Conservation (phyloP, 768 basidiomycete genomes). For the Exidia glandulosa region DNA sequence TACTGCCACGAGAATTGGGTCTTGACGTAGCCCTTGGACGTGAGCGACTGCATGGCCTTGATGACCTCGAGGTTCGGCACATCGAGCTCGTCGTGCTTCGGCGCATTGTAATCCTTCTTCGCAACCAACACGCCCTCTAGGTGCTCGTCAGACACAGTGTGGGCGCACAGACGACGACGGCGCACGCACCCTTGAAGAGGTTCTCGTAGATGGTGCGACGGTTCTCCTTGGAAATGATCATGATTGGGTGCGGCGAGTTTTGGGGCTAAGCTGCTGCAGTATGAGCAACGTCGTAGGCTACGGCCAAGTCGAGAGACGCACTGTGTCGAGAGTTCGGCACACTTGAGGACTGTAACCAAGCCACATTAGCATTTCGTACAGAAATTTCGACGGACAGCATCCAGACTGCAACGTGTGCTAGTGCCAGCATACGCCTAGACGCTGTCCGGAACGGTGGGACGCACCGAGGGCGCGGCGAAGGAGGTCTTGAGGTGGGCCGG, state of each 20-base stretch:
- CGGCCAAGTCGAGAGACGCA: neutral
- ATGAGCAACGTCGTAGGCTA: neutral
- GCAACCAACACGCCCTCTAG: constrained; percentile 97
- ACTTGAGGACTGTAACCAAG: neutral
- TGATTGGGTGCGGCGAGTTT: constrained; percentile 34
- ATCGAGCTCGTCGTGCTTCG: constrained; percentile 85
- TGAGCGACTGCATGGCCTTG: constrained; percentile 60
- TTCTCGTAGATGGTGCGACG: constrained; percentile 95
- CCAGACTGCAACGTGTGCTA: neutral
- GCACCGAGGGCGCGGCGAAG: neutral
- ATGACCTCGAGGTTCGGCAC: constrained; percentile 59
- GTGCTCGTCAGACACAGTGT: neutral
- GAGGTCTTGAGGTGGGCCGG: neutral
- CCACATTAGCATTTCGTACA: too few species aligned
- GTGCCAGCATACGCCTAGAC: neutral
- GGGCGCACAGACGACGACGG: neutral
- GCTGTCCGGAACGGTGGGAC: neutral
- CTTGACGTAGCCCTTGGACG: constrained; percentile 81
- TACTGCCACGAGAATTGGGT: constrained; percentile 99
- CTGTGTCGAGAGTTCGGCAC: neutral
- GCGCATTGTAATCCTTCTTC: constrained; percentile 97
- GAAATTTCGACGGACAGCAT: neutral
- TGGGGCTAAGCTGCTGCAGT: neutral
- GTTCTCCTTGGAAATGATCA: constrained; percentile 97
- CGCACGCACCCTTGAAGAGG: constrained; percentile 93